A percentile compares a stretch with the other conserved stretches of the same genome.
phyloP scores from a whole-genome alignment of 2,329 filamentous ascomycete genomes.

The Rasamsonia emersonii region DNA sequence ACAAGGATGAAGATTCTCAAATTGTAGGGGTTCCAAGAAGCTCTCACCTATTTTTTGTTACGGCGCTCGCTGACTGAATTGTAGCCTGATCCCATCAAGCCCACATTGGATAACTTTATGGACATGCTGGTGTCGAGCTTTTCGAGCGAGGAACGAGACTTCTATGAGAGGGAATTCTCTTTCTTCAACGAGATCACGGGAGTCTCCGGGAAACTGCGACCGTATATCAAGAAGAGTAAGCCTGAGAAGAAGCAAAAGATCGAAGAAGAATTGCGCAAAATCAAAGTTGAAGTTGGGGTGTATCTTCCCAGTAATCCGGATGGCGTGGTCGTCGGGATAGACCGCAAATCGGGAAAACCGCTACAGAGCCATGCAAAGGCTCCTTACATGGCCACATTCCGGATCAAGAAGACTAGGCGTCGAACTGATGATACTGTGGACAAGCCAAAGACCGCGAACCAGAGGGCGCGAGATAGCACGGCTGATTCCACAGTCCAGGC shows the following conservation, averaged over 20 bases:
- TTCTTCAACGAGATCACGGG: constrained; percentile 97
- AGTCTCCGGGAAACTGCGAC: constrained; percentile 91
- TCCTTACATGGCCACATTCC: constrained; percentile 97
- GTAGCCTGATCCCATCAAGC: constrained; percentile 83
- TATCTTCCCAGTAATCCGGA: constrained; percentile 97
- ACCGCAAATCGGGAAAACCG: constrained; percentile 94
- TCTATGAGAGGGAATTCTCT: constrained; percentile 91
- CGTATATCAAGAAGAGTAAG: constrained; percentile 83
- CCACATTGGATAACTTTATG: constrained; percentile 86
- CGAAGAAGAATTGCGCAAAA: constrained; percentile 94
- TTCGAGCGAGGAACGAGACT: constrained; percentile 65
- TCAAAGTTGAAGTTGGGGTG: constrained; percentile 92
- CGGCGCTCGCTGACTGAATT: constrained; percentile 10
- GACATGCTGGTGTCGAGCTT: constrained; percentile 75
- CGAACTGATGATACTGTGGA: constrained; percentile 22
- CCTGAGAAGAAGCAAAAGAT: constrained; percentile 99
- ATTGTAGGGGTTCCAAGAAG: constrained; percentile 55
- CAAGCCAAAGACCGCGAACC: constrained; percentile 13
- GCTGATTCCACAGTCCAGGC: constrained; percentile 6
- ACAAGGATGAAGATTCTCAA: constrained; percentile 89
- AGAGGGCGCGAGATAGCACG: constrained; percentile 19
- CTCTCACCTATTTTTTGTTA: no score
- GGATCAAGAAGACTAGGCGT: constrained; percentile 69
- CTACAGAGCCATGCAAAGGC: constrained; percentile 97
- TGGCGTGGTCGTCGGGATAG: constrained; percentile 93